Conservation (phyloP, 2,329 filamentous ascomycete genomes). For the Fusarium coffeatum region DNA sequence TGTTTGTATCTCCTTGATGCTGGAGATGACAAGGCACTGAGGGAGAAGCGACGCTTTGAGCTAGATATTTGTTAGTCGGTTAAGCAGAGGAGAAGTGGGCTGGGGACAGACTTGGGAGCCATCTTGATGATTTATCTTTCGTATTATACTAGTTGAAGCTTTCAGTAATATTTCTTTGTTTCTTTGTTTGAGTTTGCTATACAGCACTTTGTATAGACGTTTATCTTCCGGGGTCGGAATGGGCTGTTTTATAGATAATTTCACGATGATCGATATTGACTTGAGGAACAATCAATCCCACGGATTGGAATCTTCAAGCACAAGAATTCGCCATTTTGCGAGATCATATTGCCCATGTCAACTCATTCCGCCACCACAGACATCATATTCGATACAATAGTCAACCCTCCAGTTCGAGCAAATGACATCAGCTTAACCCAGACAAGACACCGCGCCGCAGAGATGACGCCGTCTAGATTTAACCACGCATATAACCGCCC, state of each 20-base stretch:
- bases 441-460: not conserved
- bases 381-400: not conserved
- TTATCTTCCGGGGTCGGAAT: no score
- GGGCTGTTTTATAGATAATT: not conserved
- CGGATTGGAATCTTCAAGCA: no score
- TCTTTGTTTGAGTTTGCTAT: no score
- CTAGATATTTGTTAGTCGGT: not conserved
- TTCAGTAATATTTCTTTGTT: no score
- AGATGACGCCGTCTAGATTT: conserved; percentile 18
- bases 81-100: no score
- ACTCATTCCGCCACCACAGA: not conserved
- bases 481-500: conserved; percentile 24
- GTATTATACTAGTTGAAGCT: no score
- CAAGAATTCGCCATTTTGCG: no score
- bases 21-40: conserved; percentile 16
- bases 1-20: conserved; percentile 18
- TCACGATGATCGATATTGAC: not conserved
- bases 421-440: conserved; percentile 18
- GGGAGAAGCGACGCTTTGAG: conserved; percentile 19
- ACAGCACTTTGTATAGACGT: no score
- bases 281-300: no score
- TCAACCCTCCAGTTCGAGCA: not conserved
- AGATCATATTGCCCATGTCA: not conserved
- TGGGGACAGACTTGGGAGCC: conserved; percentile 8
- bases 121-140: not conserved